Percentiles rank a stretch among this genome's conserved stretches.
phyloP scores from a whole-genome alignment of 163 green algal genomes.

The Coccomyxa subellipsoidea region DNA sequence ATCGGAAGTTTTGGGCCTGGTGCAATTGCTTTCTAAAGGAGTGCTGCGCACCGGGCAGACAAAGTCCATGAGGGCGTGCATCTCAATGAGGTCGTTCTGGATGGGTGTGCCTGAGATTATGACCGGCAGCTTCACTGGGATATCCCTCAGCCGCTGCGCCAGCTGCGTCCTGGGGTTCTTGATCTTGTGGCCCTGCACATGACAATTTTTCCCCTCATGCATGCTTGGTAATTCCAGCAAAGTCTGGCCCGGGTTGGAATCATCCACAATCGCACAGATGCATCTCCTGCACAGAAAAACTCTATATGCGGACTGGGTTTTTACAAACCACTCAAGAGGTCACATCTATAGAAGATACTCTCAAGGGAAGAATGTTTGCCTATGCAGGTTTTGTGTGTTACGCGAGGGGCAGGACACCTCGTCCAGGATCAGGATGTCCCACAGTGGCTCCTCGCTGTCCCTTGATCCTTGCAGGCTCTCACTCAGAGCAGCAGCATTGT shows the following conservation, averaged over 20 bases:
- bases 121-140: conserved; percentile 61
- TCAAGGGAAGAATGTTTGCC: no score
- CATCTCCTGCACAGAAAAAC: no score
- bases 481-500: conserved; percentile 57
- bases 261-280: no score
- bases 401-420: conserved; percentile 36
- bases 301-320: no score
- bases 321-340: no score
- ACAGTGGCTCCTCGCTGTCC: conserved; percentile 34
- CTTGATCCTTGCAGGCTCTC: background rate
- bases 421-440: conserved; percentile 83
- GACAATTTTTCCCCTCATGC: no score
- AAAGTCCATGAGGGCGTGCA: conserved; percentile 90
- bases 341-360: no score
- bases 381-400: background rate
- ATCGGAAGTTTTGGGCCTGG: no score
- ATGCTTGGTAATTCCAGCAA: no score
- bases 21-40: background rate
- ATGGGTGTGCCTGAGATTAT: conserved; percentile 93
- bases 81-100: conserved; percentile 91
- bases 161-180: conserved; percentile 91
- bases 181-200: conserved; percentile 73
- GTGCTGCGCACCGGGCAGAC: conserved; percentile 13
- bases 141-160: conserved; percentile 55
- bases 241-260: no score